Percentiles rank a stretch among this genome's conserved stretches.
Evolutionary conservation across 495 filamentous ascomycete genomes (phyloP).

Genomic region (Neurospora sp.): DNA sequence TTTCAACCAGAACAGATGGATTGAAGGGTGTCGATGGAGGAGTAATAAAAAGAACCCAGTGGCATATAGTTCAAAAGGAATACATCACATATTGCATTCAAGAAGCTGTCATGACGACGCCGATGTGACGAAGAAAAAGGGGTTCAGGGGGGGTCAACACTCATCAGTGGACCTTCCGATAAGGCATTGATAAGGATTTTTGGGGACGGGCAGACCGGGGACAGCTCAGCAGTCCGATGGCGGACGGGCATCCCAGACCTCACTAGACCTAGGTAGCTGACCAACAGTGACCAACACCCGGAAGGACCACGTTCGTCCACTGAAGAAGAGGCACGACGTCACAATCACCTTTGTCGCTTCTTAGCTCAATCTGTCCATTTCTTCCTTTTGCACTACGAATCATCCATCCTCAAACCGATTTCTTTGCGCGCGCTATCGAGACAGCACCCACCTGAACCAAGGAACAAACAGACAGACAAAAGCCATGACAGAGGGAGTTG

Average conservation of each 20-base stretch:
- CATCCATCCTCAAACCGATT: not conserved
- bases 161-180: not conserved
- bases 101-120: not conserved
- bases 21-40: not conserved
- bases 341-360: not conserved
- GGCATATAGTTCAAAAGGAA: not conserved
- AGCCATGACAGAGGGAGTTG: conserved; percentile 15
- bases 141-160: not conserved
- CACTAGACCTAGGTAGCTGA: not conserved
- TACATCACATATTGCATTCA: not conserved
- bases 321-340: not conserved
- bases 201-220: not conserved
- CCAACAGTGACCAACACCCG: not conserved
- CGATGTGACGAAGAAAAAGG: not conserved
- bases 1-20: not conserved
- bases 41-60: not conserved
- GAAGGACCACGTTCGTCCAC: not conserved
- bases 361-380: not conserved
- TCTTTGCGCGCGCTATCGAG: not conserved
- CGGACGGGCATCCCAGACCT: not conserved
- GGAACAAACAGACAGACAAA: not conserved
- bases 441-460: not conserved
- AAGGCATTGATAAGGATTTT: not conserved
- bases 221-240: not conserved
- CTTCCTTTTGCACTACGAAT: not conserved